Percentiles rank a stretch among this genome's conserved stretches.
These are phyloP conservation scores for Plectosphaerella plurivora DNA, from an alignment of 2,329 filamentous ascomycete species.

Conservation along the genomic window DNA sequence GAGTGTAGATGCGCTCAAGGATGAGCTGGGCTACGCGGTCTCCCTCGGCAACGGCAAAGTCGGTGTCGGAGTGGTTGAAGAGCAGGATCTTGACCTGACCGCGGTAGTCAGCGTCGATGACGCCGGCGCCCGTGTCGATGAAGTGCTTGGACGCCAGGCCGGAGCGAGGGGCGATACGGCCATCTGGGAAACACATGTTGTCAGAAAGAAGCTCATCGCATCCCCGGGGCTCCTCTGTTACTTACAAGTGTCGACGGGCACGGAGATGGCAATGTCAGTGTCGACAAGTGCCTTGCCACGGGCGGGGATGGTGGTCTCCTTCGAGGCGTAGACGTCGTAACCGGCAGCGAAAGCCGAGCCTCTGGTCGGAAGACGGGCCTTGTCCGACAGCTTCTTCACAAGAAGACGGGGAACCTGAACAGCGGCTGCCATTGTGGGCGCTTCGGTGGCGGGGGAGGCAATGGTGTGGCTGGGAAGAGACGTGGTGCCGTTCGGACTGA, in stretches of 20 bases:
- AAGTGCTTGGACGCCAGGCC: slow-evolving; percentile 90
- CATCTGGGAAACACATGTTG: slow-evolving; percentile 51
- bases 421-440: slow-evolving; percentile 25
- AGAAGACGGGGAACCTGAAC: slow-evolving; percentile 58
- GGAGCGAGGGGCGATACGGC: slow-evolving; percentile 85
- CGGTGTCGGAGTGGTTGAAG: slow-evolving; percentile 82
- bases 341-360: slow-evolving; percentile 88
- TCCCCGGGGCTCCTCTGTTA: slow-evolving; percentile 2
- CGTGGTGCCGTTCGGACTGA: slow-evolving; percentile 13
- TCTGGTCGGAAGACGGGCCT: slow-evolving; percentile 78
- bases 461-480: slow-evolving; percentile 18
- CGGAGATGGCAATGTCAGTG: slow-evolving; percentile 86
- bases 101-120: slow-evolving; percentile 96
- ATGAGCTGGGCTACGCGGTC: slow-evolving; percentile 93
- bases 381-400: slow-evolving; percentile 81
- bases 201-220: background rate
- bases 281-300: slow-evolving; percentile 82
- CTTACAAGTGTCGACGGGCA: slow-evolving; percentile 86
- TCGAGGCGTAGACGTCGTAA: slow-evolving; percentile 85
- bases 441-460: slow-evolving; percentile 21
- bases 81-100: slow-evolving; percentile 91
- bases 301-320: slow-evolving; percentile 70
- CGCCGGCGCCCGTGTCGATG: slow-evolving; percentile 92
- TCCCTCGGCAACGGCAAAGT: slow-evolving; percentile 78
- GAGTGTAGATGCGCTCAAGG: slow-evolving; percentile 90